Evolutionary conservation across 768 basidiomycete species (phyloP).

Genomic region (Plicaturopsis crispa): DNA sequence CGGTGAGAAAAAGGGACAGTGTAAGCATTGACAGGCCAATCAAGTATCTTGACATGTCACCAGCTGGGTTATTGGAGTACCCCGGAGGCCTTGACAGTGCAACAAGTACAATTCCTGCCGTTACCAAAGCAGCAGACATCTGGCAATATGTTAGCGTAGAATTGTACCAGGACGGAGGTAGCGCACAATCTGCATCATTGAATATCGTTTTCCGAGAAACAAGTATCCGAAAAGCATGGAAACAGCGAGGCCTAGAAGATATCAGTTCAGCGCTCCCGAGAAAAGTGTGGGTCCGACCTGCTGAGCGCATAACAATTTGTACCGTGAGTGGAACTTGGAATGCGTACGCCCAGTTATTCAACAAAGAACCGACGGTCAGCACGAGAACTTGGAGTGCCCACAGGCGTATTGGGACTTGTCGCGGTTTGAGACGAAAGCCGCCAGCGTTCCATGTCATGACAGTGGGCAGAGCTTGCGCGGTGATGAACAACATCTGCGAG

Average conservation of each 20-base stretch:
- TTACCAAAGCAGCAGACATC: no score
- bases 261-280: neutral
- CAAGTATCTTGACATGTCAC: slow-evolving; percentile 40
- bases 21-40: slow-evolving; percentile 66
- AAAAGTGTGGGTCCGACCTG: slow-evolving; percentile 35
- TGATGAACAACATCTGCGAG: slow-evolving; percentile 77
- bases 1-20: slow-evolving; percentile 58
- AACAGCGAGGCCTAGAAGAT: slow-evolving; percentile 52
- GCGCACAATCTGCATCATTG: slow-evolving; percentile 52
- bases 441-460: slow-evolving; percentile 39
- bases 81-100: slow-evolving; percentile 9
- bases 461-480: slow-evolving; percentile 55
- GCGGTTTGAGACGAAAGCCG: slow-evolving; percentile 41
- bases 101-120: no score
- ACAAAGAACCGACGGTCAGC: slow-evolving; percentile 54
- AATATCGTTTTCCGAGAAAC: slow-evolving; percentile 53
- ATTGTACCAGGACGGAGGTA: neutral
- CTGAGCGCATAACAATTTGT: slow-evolving; percentile 81
- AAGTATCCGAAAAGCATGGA: slow-evolving; percentile 70
- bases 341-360: slow-evolving; percentile 80
- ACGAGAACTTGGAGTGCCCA: slow-evolving; percentile 72
- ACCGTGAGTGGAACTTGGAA: slow-evolving; percentile 71
- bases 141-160: neutral
- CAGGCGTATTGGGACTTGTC: slow-evolving; percentile 56
- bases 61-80: slow-evolving; percentile 12